Percentiles rank a stretch among this genome's conserved stretches.
phyloP scores from a whole-genome alignment of 306 rosid genomes.

The Castanea mollissima region DNA sequence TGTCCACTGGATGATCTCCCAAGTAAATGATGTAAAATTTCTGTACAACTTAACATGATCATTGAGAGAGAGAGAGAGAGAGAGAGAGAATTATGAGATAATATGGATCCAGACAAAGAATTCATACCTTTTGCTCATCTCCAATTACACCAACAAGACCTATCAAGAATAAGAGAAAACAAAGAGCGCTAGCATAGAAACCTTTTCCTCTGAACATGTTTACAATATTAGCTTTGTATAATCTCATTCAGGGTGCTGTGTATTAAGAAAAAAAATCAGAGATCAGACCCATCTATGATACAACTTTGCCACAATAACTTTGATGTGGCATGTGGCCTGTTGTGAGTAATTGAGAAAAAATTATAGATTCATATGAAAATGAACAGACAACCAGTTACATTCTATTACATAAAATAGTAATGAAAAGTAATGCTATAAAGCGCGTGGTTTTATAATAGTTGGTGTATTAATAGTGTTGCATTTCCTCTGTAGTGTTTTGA shows the following conservation, averaged over 20 bases:
- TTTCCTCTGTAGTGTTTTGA: too few species aligned
- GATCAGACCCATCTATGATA: too few species aligned
- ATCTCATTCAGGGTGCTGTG: not conserved
- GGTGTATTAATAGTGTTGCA: too few species aligned
- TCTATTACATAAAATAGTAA: too few species aligned
- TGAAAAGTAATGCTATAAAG: too few species aligned
- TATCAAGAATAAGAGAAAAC: constrained; percentile 28
- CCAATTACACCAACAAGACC: constrained; percentile 31
- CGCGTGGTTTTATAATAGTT: too few species aligned
- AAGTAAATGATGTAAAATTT: constrained; percentile 62
- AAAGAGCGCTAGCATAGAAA: not conserved
- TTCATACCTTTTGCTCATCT: constrained; percentile 35
- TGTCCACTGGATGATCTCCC: constrained; percentile 31
- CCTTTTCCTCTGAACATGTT: constrained; percentile 24
- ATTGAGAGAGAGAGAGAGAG: not conserved
- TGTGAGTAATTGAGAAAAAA: too few species aligned
- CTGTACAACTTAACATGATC: constrained; percentile 29
- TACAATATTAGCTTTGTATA: not conserved
- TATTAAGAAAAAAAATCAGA: too few species aligned
- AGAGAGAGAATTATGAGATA: not conserved
- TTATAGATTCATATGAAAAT: too few species aligned
- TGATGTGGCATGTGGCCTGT: too few species aligned
- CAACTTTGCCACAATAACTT: too few species aligned
- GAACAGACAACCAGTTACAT: too few species aligned
- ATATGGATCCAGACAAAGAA: constrained; percentile 3